phyloP scores from a whole-genome alignment of 257 asterid species.

The Penstemon davidsonii region DNA sequence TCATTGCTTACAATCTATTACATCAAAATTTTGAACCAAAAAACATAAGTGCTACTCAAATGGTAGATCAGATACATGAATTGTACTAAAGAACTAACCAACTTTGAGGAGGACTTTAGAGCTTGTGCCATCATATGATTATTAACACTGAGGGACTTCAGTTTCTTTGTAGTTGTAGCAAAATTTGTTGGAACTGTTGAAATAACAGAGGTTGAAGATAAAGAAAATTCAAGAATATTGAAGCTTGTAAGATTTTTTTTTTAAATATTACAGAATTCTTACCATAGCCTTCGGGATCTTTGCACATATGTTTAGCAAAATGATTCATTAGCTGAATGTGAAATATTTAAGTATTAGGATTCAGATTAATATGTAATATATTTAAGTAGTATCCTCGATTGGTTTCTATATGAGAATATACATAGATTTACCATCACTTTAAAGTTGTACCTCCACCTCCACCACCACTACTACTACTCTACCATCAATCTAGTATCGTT shows the following conservation, averaged over 20 bases:
- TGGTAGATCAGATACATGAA: neutral
- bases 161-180: slow-evolving; percentile 80
- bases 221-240: neutral
- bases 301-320: slow-evolving; percentile 67
- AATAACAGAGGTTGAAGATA: neutral
- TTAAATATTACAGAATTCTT: slow-evolving; percentile 21
- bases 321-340: slow-evolving; percentile 62
- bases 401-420: no score
- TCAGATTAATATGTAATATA: no score
- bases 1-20: slow-evolving; percentile 75
- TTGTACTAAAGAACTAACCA: slow-evolving; percentile 42
- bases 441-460: no score
- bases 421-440: no score
- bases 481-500: no score
- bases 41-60: neutral
- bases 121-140: slow-evolving; percentile 80
- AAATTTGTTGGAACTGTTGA: slow-evolving; percentile 71
- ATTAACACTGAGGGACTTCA: slow-evolving; percentile 70
- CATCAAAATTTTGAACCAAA: no score
- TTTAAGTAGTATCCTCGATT: no score
- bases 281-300: slow-evolving; percentile 93
- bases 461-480: no score
- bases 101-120: slow-evolving; percentile 70
- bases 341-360: no score
- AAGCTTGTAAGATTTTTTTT: no score